Evolutionary conservation across 768 basidiomycete species (phyloP), one percentile per base, ranked within the genome.

Genomic region (Termitomyces eurrhizus): DNA sequence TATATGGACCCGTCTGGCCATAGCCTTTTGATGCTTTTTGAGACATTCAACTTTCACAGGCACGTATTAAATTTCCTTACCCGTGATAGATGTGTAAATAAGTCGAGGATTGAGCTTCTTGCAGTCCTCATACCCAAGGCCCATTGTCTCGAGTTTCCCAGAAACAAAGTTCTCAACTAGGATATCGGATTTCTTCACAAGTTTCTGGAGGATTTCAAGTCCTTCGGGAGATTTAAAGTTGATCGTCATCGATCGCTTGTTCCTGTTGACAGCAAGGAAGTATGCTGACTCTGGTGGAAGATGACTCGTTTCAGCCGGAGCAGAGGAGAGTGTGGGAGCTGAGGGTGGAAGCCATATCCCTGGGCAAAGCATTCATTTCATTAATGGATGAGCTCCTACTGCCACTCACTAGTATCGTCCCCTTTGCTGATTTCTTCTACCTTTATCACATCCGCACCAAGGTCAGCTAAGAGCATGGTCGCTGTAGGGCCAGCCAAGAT

Each of bases 371-470:
- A 45, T 26, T 39, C 32, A 59, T 56, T 61, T 61, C 55, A 52
- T 52, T 52, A 18, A 39, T 51, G 51, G 53, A 57, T n/a, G 4
- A 24, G 12, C n/a, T 46, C 29, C 37, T 37, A 21, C 29, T 24
- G 9, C 16, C 56, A 56, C 64, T 50, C 42, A 68, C 68, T 63
- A 36, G 95, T 98, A 74, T 98, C 95, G 68, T 98, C 95, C 26
- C 95, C 95, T 60, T 79, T 82, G 48, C 80, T 77, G 56, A 84
- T 77, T 69, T 93, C 90, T 70, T 95, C 93, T 6, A 97, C 85
- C 72, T 97, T 98, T 72, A 97, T 84, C 33, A 98, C 93, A 69
- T 98, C 93, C 51, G 95, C 95, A 1, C 93, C 89, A 39, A 95
- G 75, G 74, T 95, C 93, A 7, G 88, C 94, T n/a, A 97, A 80